Evolutionary conservation across 768 basidiomycete genomes (phyloP), one percentile per base, ranked within the genome.

Genomic region (Collybia sp.): DNA sequence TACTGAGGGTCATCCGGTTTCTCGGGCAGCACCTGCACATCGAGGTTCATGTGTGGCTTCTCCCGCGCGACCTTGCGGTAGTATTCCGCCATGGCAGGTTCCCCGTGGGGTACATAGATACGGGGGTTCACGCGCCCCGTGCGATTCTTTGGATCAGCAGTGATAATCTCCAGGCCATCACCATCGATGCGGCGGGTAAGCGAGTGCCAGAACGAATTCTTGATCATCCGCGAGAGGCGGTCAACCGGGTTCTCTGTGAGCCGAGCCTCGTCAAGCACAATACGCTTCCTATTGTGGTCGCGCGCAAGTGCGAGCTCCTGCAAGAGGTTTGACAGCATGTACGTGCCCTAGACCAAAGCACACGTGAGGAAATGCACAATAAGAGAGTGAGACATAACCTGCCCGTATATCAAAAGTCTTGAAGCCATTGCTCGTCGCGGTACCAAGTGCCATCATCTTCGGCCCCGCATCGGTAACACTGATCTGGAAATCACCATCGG

Each of bases 281-380:
- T 96, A 6, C 93, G 88, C 68, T 95, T 95, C 46, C 93, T 77
- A 52, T 88, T 86, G 65, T 95, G 93, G 60, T 98, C 95, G 8
- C 92, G 83, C 5, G 96, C 95, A 16, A 98, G 81, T 2, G 95
- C 95, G 40, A 99, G 85, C 63, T 99, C 95, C 72, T 99, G 95
- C n/a, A 99, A 76, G 18, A 99, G 80, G 66, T 97, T 98, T 11
- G 95, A 97, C 39, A 99, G 75, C 95, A 97, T 98, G 68, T 98
- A 99, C n/a, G 88, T 97, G 35, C 96, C 95, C 87, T 94, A 59
- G 18, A 12, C 51, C 18, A 42, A 43, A 19, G 51, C 43, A 53
- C 47, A 42, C 51, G 37, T 45, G 16, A 31, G 13, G 49, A 12
- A 16, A 15, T 30, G 43, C 13, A 17, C 12, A 20, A 47, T 20